These are phyloP conservation scores for Trypanosoma rangeli DNA, from an alignment of 208 protist genomes.

Conservation along the genomic window DNA sequence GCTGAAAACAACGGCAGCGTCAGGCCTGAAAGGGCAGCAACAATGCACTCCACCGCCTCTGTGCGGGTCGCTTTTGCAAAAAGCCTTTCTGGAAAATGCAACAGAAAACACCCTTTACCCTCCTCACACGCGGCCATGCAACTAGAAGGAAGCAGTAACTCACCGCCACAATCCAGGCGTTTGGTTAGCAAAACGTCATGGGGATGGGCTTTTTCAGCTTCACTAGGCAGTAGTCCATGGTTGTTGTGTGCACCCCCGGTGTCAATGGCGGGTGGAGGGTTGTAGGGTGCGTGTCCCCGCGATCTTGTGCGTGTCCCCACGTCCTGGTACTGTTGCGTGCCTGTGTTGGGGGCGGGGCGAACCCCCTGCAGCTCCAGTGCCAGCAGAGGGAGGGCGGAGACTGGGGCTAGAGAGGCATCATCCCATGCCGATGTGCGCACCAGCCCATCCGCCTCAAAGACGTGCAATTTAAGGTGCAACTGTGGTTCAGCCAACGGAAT, in stretches of 20 bases:
- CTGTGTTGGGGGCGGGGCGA: not conserved
- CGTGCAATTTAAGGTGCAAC: conserved; percentile 50
- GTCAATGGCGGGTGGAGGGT: not conserved
- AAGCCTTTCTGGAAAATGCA: conserved; percentile 60
- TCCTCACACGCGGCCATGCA: conserved; percentile 44
- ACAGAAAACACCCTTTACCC: conserved; percentile 59
- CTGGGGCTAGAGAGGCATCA: not conserved
- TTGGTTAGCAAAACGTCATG: conserved; percentile 47
- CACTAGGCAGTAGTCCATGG: conserved; percentile 9
- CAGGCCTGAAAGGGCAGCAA: conserved; percentile 69
- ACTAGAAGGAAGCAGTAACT: conserved; percentile 68
- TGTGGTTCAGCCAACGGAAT: conserved; percentile 72
- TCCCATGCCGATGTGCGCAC: conserved; percentile 11
- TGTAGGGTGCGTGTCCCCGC: not conserved
- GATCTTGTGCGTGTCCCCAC: not conserved
- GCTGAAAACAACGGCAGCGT: conserved; percentile 33
- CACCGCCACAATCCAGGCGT: conserved; percentile 54
- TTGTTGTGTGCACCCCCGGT: not conserved
- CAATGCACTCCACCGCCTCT: conserved; percentile 68
- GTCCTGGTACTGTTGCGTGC: conserved; percentile 8
- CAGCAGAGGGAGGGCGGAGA: conserved; percentile 10
- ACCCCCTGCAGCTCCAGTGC: conserved; percentile 29
- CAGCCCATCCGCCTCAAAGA: conserved; percentile 59
- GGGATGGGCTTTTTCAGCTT: conserved; percentile 10
- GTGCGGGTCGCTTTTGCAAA: conserved; percentile 43